Base-by-base conservation (phyloP, 1,139 yeast genomes). In the Cylindricascospora bacillispora region DNA sequence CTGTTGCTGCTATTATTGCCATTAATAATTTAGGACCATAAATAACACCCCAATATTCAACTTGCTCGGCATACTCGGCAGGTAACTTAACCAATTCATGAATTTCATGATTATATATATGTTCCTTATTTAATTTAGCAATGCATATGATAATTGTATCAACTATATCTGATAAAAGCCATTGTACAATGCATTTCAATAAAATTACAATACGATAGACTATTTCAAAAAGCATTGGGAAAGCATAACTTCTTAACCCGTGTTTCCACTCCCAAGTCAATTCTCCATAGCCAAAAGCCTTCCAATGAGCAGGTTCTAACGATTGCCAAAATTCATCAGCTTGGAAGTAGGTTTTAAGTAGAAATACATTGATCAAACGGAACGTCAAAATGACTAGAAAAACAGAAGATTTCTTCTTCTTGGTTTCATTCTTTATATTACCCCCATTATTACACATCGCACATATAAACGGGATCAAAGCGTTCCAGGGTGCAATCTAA, bases 301-400 rank as follows among this genome's bases (percentile, higher is more conserved):
- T 58, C 7, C 49, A 38, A 53, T 86, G 94, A 0, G 98, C 98
- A 0, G 95, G 95, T 48, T 92, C 98, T 26, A 92, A 59, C 0
- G 89, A 65, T 55, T 92, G 98, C 72, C 78, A 92, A 57, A 66
- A 92, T 54, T 92, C 99, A 54, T 92, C 99, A 0, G 98, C 92
- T 53, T 92, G 99, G 57, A 89, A 89, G 49, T 73, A 92, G 0
- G 97, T 83, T 35, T 53, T 54, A 4, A 72, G 67, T 1, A 73
- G 52, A 15, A 81, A 51, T 0, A 93, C 68, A 53, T 85, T 85
- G 44, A 71, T 22, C 4, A 78, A 39, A 24, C 95, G 57, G 12
- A 67, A 47, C 13, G 55, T 36, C 6, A 67, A 19, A 7, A 39
- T 26, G 13, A 34, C 15, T 9, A 20, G 26, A 15, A 28, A 28